A percentile compares a stretch with the other conserved stretches of the same genome.
phyloP scores from a whole-genome alignment of 2,329 filamentous ascomycete genomes.

The Plectosphaerella cucumerina region DNA sequence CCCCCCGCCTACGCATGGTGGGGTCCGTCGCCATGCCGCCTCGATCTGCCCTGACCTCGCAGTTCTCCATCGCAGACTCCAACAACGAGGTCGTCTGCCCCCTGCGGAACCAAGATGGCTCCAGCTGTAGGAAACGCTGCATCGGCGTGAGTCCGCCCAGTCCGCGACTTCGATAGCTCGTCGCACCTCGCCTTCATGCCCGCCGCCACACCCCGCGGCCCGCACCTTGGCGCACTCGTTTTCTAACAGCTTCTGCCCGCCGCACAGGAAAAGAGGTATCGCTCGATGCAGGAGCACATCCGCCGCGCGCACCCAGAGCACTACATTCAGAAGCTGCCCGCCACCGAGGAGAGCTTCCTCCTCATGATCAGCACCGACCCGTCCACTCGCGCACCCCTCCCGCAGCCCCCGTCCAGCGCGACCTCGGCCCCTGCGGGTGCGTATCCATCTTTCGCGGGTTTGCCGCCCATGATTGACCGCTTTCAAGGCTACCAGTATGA shows the following conservation, averaged over 20 bases:
- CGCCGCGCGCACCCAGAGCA: slow-evolving; percentile 93
- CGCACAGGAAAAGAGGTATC: slow-evolving; percentile 83
- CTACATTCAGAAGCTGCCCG: slow-evolving; percentile 96
- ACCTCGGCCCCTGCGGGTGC: slow-evolving; percentile 12
- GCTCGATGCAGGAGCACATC: slow-evolving; percentile 99
- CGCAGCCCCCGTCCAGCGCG: slow-evolving; percentile 20
- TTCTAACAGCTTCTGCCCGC: slow-evolving; percentile 18
- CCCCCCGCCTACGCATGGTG: slow-evolving; percentile 42
- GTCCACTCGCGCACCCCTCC: slow-evolving; percentile 58
- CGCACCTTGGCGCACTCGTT: no score
- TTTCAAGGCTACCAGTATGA: slow-evolving; percentile 53
- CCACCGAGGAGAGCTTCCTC: slow-evolving; percentile 95
- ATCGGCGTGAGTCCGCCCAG: slow-evolving; percentile 76
- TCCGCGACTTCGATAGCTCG: not conserved
- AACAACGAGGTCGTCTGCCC: slow-evolving; percentile 97
- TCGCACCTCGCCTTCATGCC: no score
- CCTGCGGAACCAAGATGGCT: slow-evolving; percentile 91
- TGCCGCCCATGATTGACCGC: slow-evolving; percentile 15
- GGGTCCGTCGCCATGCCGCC: slow-evolving; percentile 71
- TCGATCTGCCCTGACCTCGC: slow-evolving; percentile 79
- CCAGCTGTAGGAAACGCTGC: slow-evolving; percentile 94
- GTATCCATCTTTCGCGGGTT: slow-evolving; percentile 14
- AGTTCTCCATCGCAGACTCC: slow-evolving; percentile 86
- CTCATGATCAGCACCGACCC: slow-evolving; percentile 93
- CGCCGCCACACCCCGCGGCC: not conserved